These are phyloP conservation scores for Nigrospora osmanthi DNA, from an alignment of 2,329 filamentous ascomycete species.

Conservation along the genomic window DNA sequence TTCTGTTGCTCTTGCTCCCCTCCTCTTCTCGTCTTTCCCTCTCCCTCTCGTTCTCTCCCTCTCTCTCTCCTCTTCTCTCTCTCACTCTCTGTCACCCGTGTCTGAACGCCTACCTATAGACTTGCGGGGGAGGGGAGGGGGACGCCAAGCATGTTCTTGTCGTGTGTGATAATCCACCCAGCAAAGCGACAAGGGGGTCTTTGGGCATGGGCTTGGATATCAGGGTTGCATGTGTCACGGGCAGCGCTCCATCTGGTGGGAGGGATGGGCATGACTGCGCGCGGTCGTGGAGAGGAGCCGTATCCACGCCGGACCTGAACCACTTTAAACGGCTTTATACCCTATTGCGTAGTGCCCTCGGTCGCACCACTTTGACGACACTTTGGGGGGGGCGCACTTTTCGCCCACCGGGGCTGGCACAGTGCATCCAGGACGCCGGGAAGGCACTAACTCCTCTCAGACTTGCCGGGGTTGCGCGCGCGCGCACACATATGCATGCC, in stretches of 20 bases:
- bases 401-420: slow-evolving; percentile 2
- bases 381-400: slow-evolving; percentile 1
- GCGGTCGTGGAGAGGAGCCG: no score
- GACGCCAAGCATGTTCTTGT: not conserved
- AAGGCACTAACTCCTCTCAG: slow-evolving; percentile 4
- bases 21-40: not conserved
- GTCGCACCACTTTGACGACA: not conserved
- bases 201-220: not conserved
- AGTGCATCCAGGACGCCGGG: slow-evolving; percentile 6
- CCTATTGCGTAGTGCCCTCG: no score
- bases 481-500: slow-evolving; percentile 1
- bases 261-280: no score
- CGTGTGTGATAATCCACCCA: not conserved
- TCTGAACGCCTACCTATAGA: not conserved
- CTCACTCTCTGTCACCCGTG: not conserved
- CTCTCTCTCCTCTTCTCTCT: not conserved
- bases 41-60: no score
- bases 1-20: no score
- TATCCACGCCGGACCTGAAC: not conserved
- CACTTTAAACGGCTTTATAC: not conserved
- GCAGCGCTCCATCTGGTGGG: no score
- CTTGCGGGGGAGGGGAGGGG: not conserved
- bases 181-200: not conserved
- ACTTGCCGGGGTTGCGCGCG: slow-evolving; percentile 2
- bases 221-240: not conserved